phyloP scores from a whole-genome alignment of 2,329 filamentous ascomycete genomes.

The Sclerotinia trifoliorum region DNA sequence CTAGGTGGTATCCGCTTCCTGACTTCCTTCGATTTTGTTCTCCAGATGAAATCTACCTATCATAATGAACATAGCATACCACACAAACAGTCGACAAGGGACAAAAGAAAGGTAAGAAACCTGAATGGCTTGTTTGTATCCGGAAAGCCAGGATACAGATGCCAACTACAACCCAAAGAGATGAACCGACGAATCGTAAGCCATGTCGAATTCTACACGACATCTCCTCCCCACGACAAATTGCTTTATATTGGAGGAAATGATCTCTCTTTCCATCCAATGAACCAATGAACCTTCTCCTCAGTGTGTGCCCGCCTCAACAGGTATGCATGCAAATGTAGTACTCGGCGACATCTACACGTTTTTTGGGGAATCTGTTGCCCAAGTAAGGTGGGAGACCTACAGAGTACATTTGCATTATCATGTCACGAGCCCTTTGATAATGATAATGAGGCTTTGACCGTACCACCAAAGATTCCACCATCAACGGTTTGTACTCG shows the following conservation, averaged over 20 bases:
- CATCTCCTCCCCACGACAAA: not conserved
- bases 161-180: slow-evolving; percentile 8
- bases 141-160: not conserved
- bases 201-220: slow-evolving; percentile 10
- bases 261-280: not conserved
- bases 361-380: not conserved
- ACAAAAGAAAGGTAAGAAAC: slow-evolving; percentile 2
- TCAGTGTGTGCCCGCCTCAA: not conserved
- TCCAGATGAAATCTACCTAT: not conserved
- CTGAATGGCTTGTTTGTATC: slow-evolving; percentile 13
- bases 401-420: not conserved
- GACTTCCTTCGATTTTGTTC: slow-evolving; percentile 1
- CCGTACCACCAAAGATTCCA: not conserved
- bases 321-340: not conserved
- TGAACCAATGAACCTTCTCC: slow-evolving; percentile 10
- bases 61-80: not conserved
- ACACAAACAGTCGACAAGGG: not conserved
- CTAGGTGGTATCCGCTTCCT: too few relatives aligned
- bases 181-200: not conserved
- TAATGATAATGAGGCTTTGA: not conserved
- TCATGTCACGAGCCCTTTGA: slow-evolving; percentile 5
- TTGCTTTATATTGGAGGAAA: slow-evolving; percentile 3
- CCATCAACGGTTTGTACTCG: not conserved
- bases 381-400: not conserved
- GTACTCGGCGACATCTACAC: not conserved